Evolutionary conservation across 208 protist species (phyloP), one percentile per base, ranked within the genome.

Genomic region (Acanthamoeba triangularis): DNA sequence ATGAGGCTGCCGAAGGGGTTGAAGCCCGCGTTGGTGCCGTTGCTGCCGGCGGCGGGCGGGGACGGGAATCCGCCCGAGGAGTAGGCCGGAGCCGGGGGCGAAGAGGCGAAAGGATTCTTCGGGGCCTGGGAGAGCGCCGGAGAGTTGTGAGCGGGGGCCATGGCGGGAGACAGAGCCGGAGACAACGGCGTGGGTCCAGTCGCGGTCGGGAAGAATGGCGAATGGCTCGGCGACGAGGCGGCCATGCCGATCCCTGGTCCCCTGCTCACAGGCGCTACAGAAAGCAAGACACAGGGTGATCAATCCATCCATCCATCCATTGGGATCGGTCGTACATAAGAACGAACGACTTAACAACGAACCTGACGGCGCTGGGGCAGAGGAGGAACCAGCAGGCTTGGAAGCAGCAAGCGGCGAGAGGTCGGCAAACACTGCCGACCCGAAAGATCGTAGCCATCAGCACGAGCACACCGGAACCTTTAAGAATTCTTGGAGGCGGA

Each of bases 1-100:
- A 87, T 87, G 52, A 87, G 78, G 30, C 78, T 87, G 78, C 52
- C 52, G 25, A 87, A 87, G 30, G 78, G 78, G 78, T 87, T 87
- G 49, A 87, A 87, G n/a, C 78, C 78, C 3, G 67, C n/a, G n/a
- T 44, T 44, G 67, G 67, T 33, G 67, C 67, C 67, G 67, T 76
- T 76, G 67, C 67, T 76, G 47, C 14, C 47, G 47, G 41, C 7
- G 72, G 72, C 72, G 6, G 20, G 72, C 72, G 13, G 33, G 23
- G 72, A 28, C 41, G 78, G 78, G n/a, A 87, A 84, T 49, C 76
- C 76, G 33, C 76, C 76, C 8, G 76, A 84, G 76, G 56, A 28
- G 56, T n/a, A 63, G 16, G 56, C 11, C 56, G 56, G 56, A 7
- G 56, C 23, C 18, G 56, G 2, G 37, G 74, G 74, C 37, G 76